A percentile compares a stretch with the other conserved stretches of the same genome.
phyloP scores from a whole-genome alignment of 352 stramenopile genomes.

The Phytophthora pisi region DNA sequence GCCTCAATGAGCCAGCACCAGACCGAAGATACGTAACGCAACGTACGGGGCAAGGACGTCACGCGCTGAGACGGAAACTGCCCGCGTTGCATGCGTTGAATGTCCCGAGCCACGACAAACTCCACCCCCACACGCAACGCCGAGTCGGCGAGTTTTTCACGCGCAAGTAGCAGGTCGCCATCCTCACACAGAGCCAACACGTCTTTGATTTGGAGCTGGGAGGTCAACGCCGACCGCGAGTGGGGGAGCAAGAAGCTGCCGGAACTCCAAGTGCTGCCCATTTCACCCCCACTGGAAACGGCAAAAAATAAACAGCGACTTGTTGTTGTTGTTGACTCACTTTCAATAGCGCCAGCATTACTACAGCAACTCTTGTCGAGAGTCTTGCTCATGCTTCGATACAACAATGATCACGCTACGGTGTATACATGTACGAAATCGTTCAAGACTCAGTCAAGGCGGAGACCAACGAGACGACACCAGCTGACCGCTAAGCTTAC shows the following conservation, averaged over 20 bases:
- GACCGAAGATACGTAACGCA: neutral
- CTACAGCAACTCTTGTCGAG: too few relatives aligned
- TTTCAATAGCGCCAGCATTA: too few relatives aligned
- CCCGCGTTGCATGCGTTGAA: slow-evolving; percentile 51
- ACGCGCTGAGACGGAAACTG: slow-evolving; percentile 51
- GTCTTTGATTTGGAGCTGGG: slow-evolving; percentile 34
- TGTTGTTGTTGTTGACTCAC: too few relatives aligned
- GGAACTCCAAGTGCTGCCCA: slow-evolving; percentile 32
- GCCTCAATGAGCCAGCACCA: neutral
- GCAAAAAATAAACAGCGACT: too few relatives aligned
- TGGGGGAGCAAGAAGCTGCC: neutral
- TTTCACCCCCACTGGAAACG: neutral
- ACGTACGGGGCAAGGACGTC: slow-evolving; percentile 52
- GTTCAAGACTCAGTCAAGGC: too few relatives aligned
- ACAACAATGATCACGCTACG: too few relatives aligned
- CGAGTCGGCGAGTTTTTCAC: slow-evolving; percentile 46
- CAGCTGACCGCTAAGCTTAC: neutral
- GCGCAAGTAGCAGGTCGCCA: slow-evolving; percentile 60
- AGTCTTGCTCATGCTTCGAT: too few relatives aligned
- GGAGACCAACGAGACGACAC: neutral
- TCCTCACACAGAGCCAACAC: slow-evolving; percentile 58
- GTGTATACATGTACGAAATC: too few relatives aligned
- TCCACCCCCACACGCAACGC: slow-evolving; percentile 46
- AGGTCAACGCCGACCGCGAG: slow-evolving; percentile 3
- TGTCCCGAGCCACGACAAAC: slow-evolving; percentile 48